phyloP scores from a whole-genome alignment of 208 protist species.

The Tritrichomonas musculus region DNA sequence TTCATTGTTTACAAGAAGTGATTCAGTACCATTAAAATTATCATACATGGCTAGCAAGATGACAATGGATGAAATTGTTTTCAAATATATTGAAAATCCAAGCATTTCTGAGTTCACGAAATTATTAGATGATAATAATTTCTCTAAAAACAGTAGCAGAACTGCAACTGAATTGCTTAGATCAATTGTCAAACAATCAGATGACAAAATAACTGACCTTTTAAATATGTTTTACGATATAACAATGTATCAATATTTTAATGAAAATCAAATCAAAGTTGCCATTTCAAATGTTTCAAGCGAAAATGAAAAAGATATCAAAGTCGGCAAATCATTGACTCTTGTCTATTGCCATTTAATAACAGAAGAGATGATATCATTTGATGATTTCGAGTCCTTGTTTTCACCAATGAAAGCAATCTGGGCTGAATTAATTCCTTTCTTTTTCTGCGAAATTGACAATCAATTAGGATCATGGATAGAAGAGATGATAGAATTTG shows the following conservation, averaged over 20 bases:
- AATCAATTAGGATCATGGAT: background rate
- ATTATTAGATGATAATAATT: too few species aligned
- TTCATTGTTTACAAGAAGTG: background rate
- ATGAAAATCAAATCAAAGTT: background rate
- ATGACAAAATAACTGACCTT: background rate
- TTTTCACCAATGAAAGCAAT: background rate
- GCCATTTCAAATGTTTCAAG: background rate
- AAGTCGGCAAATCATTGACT: background rate
- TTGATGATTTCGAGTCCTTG: background rate
- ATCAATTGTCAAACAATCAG: background rate
- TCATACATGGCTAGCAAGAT: too few species aligned
- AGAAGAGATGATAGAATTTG: background rate
- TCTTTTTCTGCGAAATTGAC: background rate
- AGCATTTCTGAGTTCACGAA: too few species aligned
- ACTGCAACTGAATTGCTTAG: background rate
- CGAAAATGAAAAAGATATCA: background rate
- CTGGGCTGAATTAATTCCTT: background rate
- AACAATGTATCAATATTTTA: background rate
- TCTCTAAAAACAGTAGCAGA: background rate
- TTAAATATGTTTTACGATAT: background rate
- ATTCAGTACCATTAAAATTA: background rate
- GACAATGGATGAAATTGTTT: too few species aligned
- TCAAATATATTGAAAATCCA: too few species aligned
- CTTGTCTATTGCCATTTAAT: background rate
- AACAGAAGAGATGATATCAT: background rate